phyloP scores from a whole-genome alignment of 257 asterid genomes.

The Haberlea rhodopensis region DNA sequence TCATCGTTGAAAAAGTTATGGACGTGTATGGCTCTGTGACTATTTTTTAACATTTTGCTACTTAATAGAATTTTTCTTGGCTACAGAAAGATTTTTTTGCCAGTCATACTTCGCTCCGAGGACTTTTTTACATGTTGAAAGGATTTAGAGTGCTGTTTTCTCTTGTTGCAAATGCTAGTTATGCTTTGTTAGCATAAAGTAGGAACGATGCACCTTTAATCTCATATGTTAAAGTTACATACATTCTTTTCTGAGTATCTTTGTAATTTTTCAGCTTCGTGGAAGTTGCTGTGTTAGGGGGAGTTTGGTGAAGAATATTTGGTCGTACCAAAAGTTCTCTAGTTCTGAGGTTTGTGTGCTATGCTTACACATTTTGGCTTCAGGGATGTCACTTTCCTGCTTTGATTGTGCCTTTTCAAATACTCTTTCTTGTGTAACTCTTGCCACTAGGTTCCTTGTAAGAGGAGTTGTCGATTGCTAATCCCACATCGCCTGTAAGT shows the following conservation, averaged over 20 bases:
- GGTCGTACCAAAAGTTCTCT: slow-evolving; percentile 34
- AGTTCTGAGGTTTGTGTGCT: slow-evolving; percentile 49
- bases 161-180: background rate
- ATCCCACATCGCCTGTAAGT: slow-evolving; percentile 52
- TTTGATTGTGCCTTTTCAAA: background rate
- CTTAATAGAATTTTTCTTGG: too few species aligned
- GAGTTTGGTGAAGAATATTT: slow-evolving; percentile 40
- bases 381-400: background rate
- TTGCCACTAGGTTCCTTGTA: slow-evolving; percentile 39
- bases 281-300: slow-evolving; percentile 29
- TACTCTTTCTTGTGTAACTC: slow-evolving; percentile 8
- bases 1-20: background rate
- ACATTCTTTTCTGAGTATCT: background rate
- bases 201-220: background rate
- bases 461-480: slow-evolving; percentile 43
- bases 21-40: background rate
- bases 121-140: too few species aligned
- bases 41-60: too few species aligned
- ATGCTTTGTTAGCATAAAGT: background rate
- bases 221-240: background rate
- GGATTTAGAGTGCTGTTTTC: background rate
- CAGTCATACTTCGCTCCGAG: too few species aligned
- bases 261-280: slow-evolving; percentile 40
- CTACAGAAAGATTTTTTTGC: too few species aligned
- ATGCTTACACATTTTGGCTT: background rate